Percentiles rank a stretch among this genome's conserved stretches.
phyloP scores from a whole-genome alignment of 768 basidiomycete species.

The Clitopilus passeckerianus region DNA sequence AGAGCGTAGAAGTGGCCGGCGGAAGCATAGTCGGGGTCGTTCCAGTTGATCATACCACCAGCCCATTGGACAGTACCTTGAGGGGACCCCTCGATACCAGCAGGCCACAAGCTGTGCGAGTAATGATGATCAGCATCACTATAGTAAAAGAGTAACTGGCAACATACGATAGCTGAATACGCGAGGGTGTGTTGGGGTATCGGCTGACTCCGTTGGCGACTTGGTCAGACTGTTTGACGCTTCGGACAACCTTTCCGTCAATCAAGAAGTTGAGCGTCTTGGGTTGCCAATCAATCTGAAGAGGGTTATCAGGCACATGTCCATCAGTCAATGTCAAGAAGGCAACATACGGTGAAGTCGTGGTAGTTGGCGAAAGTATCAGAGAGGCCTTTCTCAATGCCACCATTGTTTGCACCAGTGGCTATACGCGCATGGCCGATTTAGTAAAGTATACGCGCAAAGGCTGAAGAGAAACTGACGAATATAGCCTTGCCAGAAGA shows the following conservation, averaged over 20 bases:
- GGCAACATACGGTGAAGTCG: conserved; percentile 59
- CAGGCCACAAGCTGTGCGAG: conserved; percentile 67
- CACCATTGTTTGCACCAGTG: conserved; percentile 40
- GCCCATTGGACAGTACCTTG: conserved; percentile 75
- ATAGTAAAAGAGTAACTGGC: background rate
- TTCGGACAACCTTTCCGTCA: conserved; percentile 70
- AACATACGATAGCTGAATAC: conserved; percentile 74
- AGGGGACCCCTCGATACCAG: conserved; percentile 57
- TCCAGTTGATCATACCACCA: conserved; percentile 77
- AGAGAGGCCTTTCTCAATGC: conserved; percentile 37
- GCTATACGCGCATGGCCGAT: conserved; percentile 19
- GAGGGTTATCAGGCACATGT: background rate
- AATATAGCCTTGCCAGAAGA: conserved; percentile 71
- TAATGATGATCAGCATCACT: background rate
- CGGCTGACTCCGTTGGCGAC: conserved; percentile 49
- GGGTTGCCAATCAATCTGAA: conserved; percentile 78
- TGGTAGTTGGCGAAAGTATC: conserved; percentile 73
- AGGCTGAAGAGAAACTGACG: conserved; percentile 35
- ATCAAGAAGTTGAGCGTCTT: conserved; percentile 61
- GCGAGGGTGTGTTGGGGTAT: conserved; percentile 76
- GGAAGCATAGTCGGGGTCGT: conserved; percentile 68
- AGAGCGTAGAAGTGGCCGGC: conserved; percentile 74
- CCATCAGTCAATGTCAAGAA: background rate
- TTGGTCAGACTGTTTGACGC: conserved; percentile 55
- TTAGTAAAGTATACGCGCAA: background rate